Evolutionary conservation across 225 moss, liverwort and hornwort genomes (phyloP), one percentile per base, ranked within the genome.

Genomic region (Thuidium tamariscinum): DNA sequence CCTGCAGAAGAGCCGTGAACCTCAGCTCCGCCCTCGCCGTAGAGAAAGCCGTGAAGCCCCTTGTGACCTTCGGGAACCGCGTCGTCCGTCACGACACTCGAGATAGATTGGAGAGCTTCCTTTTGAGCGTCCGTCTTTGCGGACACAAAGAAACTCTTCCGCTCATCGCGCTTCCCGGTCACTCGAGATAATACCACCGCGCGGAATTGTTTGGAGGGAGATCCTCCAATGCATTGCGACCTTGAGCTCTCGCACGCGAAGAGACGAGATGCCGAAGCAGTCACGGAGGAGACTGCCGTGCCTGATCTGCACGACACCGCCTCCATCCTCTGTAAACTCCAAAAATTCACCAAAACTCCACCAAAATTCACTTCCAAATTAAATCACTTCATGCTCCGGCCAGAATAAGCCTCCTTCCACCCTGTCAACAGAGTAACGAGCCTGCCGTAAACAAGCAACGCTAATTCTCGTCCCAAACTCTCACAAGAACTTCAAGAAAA

Each of bases 1-100:
- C 54, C 85, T 61, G 85, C 79, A 6, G 95, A 89, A 73, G 96
- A 89, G 82, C 88, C 89, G 44, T 99, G 97, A 26, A 97, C 91
- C 79, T 96, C 96, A n/a, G 95, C 97, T 57, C 97, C 96, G 22
- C 94, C 96, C 71, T 98, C 98, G 16, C 99, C 97, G 29, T 99
- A 97, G 10, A 99, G 86, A 63, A 97, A 99, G 74, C 96, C 97
- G 63, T 99, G 99, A 52, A 99, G 94, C 19, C 99, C 99, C 92
- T 95, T 97, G 89, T 97, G 99, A 8, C 96, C 99, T 64, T 99
- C 97, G 3, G 99, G 99, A 48, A 99, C 91, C 2, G 96, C 95
- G 10, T 97, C 97, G 67, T 97, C 97, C 3, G 96, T 97, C 79
- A 99, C 95, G 26, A 99, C 92, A 36, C 71, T 94, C 30, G 97